These are phyloP conservation scores for Phlyctochytrium arcticum DNA, from an alignment of 192 early-diverging fungal species.

Conservation along the genomic window DNA sequence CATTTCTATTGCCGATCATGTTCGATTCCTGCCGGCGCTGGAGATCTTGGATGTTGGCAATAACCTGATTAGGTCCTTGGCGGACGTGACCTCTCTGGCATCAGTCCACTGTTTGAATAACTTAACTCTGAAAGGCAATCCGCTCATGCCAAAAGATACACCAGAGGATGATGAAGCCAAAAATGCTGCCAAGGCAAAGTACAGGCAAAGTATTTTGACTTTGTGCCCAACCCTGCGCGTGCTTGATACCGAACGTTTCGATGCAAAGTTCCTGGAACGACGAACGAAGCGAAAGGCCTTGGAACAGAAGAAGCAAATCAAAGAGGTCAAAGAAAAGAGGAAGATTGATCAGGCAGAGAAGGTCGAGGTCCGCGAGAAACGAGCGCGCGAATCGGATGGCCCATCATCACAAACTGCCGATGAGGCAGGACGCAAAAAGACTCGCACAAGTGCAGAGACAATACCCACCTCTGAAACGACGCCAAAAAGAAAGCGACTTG, in stretches of 20 bases:
- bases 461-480: neutral
- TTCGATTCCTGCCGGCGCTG: slow-evolving; percentile 41
- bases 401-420: too few relatives aligned
- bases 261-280: slow-evolving; percentile 64
- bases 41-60: slow-evolving; percentile 72
- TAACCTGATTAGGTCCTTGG: slow-evolving; percentile 50
- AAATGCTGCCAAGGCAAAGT: neutral
- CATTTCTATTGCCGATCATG: slow-evolving; percentile 50
- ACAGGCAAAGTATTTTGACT: slow-evolving; percentile 42
- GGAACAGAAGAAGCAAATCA: slow-evolving; percentile 27
- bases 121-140: slow-evolving; percentile 69
- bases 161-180: slow-evolving; percentile 27
- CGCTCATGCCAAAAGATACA: slow-evolving; percentile 36
- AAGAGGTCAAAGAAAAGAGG: neutral
- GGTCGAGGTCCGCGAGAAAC: too few relatives aligned
- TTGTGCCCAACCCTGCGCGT: slow-evolving; percentile 62
- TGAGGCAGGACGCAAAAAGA: too few relatives aligned
- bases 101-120: slow-evolving; percentile 54
- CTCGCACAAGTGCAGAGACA: too few relatives aligned
- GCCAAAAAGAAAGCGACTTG: neutral
- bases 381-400: too few relatives aligned
- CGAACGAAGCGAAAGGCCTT: slow-evolving; percentile 57
- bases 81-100: slow-evolving; percentile 52
- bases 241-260: slow-evolving; percentile 72
- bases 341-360: too few relatives aligned